Percentiles rank a stretch among this genome's conserved stretches.
These are phyloP conservation scores for Beta vulgaris DNA, from an alignment of 148 eudicot species.

Conservation along the genomic window DNA sequence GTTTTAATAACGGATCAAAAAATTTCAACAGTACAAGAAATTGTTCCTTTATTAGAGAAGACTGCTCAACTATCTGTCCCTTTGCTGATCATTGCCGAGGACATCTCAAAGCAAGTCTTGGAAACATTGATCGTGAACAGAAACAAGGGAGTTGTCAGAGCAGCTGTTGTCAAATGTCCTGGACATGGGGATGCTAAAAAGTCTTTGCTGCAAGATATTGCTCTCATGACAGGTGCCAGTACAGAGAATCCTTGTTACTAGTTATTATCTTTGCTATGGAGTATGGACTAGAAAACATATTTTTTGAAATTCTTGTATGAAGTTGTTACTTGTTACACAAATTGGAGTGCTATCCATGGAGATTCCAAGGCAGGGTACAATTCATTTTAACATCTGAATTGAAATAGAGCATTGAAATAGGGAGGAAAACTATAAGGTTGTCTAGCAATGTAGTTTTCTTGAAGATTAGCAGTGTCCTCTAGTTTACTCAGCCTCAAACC, in stretches of 20 bases:
- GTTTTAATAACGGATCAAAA: conserved; percentile 89
- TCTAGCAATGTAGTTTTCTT: background rate
- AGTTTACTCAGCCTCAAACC: background rate
- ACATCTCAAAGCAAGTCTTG: conserved; percentile 62
- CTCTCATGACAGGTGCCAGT: conserved; percentile 83
- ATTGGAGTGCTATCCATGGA: no score
- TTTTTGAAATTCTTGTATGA: background rate
- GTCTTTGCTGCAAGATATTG: conserved; percentile 81
- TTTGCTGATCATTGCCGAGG: conserved; percentile 81
- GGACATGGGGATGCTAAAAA: conserved; percentile 78
- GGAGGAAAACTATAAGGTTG: background rate
- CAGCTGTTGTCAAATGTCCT: conserved; percentile 91
- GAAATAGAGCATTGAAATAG: background rate
- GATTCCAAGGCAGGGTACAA: background rate
- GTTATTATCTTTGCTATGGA: background rate
- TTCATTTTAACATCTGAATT: background rate
- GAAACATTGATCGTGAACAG: conserved; percentile 73
- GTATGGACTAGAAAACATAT: background rate
- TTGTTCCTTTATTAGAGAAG: conserved; percentile 85
- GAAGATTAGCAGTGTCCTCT: background rate
- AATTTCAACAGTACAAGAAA: conserved; percentile 64
- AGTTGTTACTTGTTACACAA: no score
- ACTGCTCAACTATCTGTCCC: conserved; percentile 79
- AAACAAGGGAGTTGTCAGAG: conserved; percentile 61
- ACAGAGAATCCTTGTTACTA: background rate